A percentile compares a stretch with the other conserved stretches of the same genome.
phyloP scores from a whole-genome alignment of 768 basidiomycete genomes.

The Tricholoma furcatifolium region DNA sequence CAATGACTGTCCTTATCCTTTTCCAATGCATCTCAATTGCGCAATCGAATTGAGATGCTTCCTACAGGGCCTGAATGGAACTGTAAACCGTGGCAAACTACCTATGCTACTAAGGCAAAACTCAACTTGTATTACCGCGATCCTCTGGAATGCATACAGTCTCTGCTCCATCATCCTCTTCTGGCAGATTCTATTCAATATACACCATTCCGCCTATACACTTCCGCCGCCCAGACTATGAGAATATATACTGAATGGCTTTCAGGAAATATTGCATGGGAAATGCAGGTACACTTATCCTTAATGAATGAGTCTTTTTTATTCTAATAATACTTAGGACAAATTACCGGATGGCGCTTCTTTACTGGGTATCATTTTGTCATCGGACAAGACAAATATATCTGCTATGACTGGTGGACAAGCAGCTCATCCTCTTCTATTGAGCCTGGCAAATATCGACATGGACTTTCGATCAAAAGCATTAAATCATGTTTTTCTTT shows the following conservation, averaged over 20 bases:
- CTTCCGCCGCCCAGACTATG: slow-evolving; percentile 7
- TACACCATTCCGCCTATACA: slow-evolving; percentile 13
- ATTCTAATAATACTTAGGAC: slow-evolving; percentile 3
- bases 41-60: slow-evolving; percentile 25
- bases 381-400: slow-evolving; percentile 21
- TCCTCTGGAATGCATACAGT: slow-evolving; percentile 26
- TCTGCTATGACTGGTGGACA: slow-evolving; percentile 15
- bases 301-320: background rate
- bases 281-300: slow-evolving; percentile 23
- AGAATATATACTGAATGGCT: slow-evolving; percentile 23
- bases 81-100: slow-evolving; percentile 7
- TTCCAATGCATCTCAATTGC: no score
- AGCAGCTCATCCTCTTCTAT: slow-evolving; percentile 10
- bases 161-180: slow-evolving; percentile 23
- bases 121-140: slow-evolving; percentile 27
- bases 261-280: slow-evolving; percentile 20
- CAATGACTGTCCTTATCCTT: no score
- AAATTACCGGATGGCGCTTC: slow-evolving; percentile 6
- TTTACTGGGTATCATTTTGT: slow-evolving; percentile 15
- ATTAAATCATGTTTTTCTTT: slow-evolving; percentile 15
- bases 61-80: slow-evolving; percentile 27
- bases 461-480: slow-evolving; percentile 15
- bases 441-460: slow-evolving; percentile 15
- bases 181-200: slow-evolving; percentile 23
- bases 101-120: slow-evolving; percentile 21